These are phyloP conservation scores for Pestalotiopsis sp. DNA, from an alignment of 2,329 filamentous ascomycete genomes.

Conservation along the genomic window DNA sequence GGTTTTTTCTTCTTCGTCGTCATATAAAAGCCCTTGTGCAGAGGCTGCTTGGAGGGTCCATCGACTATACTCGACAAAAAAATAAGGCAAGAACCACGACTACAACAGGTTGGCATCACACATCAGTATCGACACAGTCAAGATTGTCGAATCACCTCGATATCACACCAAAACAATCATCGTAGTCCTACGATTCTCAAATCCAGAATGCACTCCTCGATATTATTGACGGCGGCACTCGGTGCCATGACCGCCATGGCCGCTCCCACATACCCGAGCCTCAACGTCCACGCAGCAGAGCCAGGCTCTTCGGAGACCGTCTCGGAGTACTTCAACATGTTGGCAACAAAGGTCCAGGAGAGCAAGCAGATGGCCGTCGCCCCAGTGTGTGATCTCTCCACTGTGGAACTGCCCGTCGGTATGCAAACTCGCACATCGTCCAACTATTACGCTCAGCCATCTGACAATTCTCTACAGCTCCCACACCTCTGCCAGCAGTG, in stretches of 20 bases:
- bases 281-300: conserved; percentile 40
- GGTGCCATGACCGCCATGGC: conserved; percentile 43
- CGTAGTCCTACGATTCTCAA: conserved; percentile 1
- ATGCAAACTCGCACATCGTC: conserved; percentile 25
- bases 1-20: conserved; percentile 11
- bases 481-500: conserved; percentile 62
- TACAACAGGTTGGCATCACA: neutral
- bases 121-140: neutral
- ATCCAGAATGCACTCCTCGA: conserved; percentile 52
- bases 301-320: conserved; percentile 47
- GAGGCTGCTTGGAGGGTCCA: conserved; percentile 25
- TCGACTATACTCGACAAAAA: conserved; percentile 7
- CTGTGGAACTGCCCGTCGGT: conserved; percentile 53
- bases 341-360: conserved; percentile 56
- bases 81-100: conserved; percentile 18
- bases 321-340: conserved; percentile 62
- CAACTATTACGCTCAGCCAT: conserved; percentile 21
- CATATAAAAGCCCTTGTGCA: conserved; percentile 19
- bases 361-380: conserved; percentile 41
- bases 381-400: conserved; percentile 56
- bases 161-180: neutral
- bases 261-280: conserved; percentile 48
- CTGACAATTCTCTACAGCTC: conserved; percentile 39
- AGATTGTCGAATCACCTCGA: neutral
- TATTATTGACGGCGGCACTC: conserved; percentile 48